Percentiles rank a stretch among this genome's conserved stretches.
These are phyloP conservation scores for Stagonosporopsis rhizophila DNA, from an alignment of 2,329 filamentous ascomycete genomes.

Conservation along the genomic window DNA sequence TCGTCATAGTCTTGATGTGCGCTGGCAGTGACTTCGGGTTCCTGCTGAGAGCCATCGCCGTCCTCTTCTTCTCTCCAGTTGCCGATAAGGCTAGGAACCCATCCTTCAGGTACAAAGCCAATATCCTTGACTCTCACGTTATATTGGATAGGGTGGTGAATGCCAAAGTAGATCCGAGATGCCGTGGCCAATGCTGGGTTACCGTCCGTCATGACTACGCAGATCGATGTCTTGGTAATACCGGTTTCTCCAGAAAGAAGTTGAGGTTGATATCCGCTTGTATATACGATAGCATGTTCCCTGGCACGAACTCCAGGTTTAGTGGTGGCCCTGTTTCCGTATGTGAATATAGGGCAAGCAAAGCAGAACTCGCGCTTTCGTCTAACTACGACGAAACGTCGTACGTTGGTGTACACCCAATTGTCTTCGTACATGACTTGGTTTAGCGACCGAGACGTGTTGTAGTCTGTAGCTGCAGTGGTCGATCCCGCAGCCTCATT, in stretches of 20 bases:
- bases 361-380: background rate
- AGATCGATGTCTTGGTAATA: background rate
- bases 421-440: background rate
- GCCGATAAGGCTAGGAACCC: no score
- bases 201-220: background rate
- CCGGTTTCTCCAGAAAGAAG: background rate
- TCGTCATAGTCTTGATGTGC: no score
- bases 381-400: background rate
- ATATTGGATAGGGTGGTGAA: conserved; percentile 52
- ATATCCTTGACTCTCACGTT: conserved; percentile 53
- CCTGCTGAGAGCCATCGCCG: no score
- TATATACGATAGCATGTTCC: background rate
- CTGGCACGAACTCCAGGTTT: background rate
- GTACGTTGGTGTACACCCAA: background rate
- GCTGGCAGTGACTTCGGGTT: no score
- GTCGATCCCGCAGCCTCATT: background rate
- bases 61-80: no score
- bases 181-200: conserved; percentile 9
- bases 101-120: conserved; percentile 37
- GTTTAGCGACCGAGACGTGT: background rate
- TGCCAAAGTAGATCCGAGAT: conserved; percentile 39
- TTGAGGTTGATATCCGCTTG: background rate
- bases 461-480: background rate
- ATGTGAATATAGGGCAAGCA: background rate
- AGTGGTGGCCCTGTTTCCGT: background rate